These are phyloP conservation scores for Suillus bovinus DNA, from an alignment of 768 basidiomycete species.

Conservation along the genomic window DNA sequence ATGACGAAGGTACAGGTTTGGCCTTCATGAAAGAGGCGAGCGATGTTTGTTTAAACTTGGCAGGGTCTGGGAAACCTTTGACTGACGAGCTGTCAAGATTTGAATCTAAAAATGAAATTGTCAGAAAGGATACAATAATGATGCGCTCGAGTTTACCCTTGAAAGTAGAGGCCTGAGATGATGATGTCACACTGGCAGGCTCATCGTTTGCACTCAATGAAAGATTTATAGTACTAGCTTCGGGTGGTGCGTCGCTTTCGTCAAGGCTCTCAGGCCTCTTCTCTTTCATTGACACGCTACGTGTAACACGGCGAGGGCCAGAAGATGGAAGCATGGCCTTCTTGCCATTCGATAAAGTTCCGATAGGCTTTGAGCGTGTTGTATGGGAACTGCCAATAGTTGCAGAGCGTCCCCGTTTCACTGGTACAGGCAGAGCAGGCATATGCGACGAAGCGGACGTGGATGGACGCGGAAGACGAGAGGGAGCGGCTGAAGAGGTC, in stretches of 20 bases:
- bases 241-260: neutral
- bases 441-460: constrained; percentile 7
- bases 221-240: neutral
- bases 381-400: neutral
- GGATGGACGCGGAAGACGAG: constrained; percentile 5
- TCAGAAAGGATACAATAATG: neutral
- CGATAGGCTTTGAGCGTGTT: constrained; percentile 1
- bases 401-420: neutral
- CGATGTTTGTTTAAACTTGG: constrained; percentile 28
- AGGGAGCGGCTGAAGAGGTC: neutral
- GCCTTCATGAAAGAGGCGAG: constrained; percentile 23
- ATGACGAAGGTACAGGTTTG: constrained; percentile 13
- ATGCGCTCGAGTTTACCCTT: neutral
- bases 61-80: constrained; percentile 15
- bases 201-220: neutral
- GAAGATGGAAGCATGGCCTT: constrained; percentile 3
- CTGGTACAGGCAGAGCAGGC: constrained; percentile 6
- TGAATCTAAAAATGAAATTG: constrained; percentile 5
- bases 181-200: neutral
- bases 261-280: constrained; percentile 11
- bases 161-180: neutral
- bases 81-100: constrained; percentile 14
- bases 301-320: constrained; percentile 25
- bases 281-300: constrained; percentile 30
- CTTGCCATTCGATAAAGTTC: constrained; percentile 10